Conservation (phyloP, 2,329 filamentous ascomycete species). For the Bipolaris victoriae region DNA sequence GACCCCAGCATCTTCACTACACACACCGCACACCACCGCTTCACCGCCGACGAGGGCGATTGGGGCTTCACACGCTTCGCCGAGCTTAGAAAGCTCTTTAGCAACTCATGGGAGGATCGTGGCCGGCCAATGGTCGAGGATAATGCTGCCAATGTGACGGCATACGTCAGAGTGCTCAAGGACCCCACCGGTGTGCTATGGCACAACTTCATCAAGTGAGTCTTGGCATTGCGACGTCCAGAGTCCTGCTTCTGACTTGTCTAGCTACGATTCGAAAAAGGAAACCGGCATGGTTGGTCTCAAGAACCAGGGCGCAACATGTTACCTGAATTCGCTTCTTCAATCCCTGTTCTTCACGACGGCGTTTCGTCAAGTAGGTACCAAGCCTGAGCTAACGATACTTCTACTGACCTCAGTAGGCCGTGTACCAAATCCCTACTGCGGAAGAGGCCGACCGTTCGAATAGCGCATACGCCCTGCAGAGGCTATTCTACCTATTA, state of each 20-base stretch:
- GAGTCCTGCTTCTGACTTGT: not conserved
- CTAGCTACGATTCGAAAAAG: conserved; percentile 92
- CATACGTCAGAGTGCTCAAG: conserved; percentile 80
- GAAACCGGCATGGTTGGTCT: conserved; percentile 96
- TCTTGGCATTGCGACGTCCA: not conserved
- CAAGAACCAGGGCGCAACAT: conserved; percentile 88
- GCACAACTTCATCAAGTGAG: conserved; percentile 82
- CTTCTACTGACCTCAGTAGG: conserved; percentile 57
- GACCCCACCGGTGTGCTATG: conserved; percentile 88
- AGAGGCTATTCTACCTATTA: conserved; percentile 91
- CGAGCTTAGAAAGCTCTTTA: conserved; percentile 85
- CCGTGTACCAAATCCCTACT: conserved; percentile 96
- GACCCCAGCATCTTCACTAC: conserved; percentile 81
- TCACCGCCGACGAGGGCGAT: conserved; percentile 94
- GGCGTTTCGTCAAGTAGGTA: conserved; percentile 82
- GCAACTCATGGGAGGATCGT: conserved; percentile 72
- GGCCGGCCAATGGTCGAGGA: conserved; percentile 77
- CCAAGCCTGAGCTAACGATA: too few species aligned
- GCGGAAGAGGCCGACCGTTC: conserved; percentile 78
- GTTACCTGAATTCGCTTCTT: conserved; percentile 59
- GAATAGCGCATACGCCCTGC: conserved; percentile 92
- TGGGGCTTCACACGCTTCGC: conserved; percentile 99
- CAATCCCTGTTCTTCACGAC: conserved; percentile 65
- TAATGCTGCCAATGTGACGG: conserved; percentile 78
- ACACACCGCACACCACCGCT: conserved; percentile 89